Conservation (phyloP, 345 rosid genomes). For the Populus tremula region DNA sequence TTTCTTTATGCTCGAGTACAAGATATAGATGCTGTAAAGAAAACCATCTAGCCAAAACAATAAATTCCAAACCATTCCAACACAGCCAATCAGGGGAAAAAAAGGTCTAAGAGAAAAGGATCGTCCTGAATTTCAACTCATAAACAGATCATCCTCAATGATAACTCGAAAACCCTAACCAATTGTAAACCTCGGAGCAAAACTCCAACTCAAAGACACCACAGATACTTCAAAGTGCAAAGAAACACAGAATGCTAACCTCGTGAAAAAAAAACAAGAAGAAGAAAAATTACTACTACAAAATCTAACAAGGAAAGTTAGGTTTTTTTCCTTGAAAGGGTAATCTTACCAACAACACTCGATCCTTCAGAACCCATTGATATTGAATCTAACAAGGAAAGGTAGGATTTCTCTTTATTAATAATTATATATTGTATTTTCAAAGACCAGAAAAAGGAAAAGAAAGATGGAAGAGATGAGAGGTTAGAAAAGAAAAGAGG, state of each 20-base stretch:
- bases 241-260: background rate
- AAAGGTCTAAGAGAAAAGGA: background rate
- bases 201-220: background rate
- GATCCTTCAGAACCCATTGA: constrained; percentile 55
- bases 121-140: background rate
- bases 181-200: background rate
- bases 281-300: background rate
- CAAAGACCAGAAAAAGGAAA: background rate
- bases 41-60: background rate
- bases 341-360: constrained; percentile 44
- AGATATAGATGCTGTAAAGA: background rate
- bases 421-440: background rate
- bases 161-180: background rate
- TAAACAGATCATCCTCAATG: background rate
- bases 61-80: background rate
- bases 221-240: background rate
- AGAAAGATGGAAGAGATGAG: background rate
- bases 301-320: constrained; percentile 7
- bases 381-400: no score
- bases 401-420: background rate
- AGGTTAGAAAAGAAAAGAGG: background rate
- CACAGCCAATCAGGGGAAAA: background rate
- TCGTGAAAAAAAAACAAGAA: background rate
- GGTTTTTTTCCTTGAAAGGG: background rate
- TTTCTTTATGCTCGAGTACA: background rate